phyloP scores from a whole-genome alignment of 805 yeast genomes.

The Pichia cabralensis region DNA sequence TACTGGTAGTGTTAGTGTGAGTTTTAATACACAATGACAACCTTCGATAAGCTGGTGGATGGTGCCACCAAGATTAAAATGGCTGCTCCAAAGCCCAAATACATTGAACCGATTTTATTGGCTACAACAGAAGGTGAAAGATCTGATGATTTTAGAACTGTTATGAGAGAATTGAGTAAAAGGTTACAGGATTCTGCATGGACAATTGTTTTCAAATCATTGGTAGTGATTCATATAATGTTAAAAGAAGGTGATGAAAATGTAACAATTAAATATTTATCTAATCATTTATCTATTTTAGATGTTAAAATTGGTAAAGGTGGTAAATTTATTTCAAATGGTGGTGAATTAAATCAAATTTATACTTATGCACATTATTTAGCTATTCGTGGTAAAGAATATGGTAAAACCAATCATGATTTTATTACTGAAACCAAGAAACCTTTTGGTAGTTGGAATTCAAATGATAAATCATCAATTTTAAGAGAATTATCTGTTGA shows the following conservation, averaged over 20 bases:
- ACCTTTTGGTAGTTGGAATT: slow-evolving; percentile 23
- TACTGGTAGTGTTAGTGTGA: no score
- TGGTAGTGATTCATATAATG: slow-evolving; percentile 82
- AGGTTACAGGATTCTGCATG: slow-evolving; percentile 76
- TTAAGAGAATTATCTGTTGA: slow-evolving; percentile 58
- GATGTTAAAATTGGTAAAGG: slow-evolving; percentile 28
- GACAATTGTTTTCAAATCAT: slow-evolving; percentile 82
- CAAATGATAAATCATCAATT: slow-evolving; percentile 43
- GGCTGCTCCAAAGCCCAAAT: slow-evolving; percentile 97
- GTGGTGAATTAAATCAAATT: slow-evolving; percentile 45
- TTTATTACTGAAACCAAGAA: slow-evolving; percentile 59
- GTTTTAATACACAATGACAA: no score
- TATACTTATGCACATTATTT: slow-evolving; percentile 66
- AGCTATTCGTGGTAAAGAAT: slow-evolving; percentile 59
- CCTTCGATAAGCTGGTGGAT: slow-evolving; percentile 68
- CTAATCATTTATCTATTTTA: slow-evolving; percentile 52
- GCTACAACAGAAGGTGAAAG: slow-evolving; percentile 45
- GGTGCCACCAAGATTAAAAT: slow-evolving; percentile 68
- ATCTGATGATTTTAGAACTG: slow-evolving; percentile 49
- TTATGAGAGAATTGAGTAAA: slow-evolving; percentile 51
- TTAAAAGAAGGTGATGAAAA: slow-evolving; percentile 83
- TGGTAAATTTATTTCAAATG: slow-evolving; percentile 25
- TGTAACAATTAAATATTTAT: slow-evolving; percentile 58
- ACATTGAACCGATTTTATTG: slow-evolving; percentile 84
- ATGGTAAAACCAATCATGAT: slow-evolving; percentile 52